Conservation (phyloP, 2,329 filamentous ascomycete genomes). For the Fusarium succisae region DNA sequence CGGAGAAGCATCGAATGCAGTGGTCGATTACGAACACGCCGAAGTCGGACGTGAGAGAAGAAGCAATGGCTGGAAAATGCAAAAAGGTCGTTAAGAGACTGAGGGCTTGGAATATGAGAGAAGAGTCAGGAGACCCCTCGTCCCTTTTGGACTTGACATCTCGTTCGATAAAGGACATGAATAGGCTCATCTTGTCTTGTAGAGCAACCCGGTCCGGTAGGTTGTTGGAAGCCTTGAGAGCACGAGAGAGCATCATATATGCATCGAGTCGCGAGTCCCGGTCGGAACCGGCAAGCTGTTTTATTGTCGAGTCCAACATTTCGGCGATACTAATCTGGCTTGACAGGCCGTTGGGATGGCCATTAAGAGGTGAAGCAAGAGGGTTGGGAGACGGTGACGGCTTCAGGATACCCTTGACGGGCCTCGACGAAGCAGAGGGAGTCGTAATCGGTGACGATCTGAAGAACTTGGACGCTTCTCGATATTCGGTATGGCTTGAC, state of each 20-base stretch:
- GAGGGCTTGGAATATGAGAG: constrained; percentile 79
- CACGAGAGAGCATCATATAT: constrained; percentile 80
- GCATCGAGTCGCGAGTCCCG: constrained; percentile 81
- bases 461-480: constrained; percentile 49
- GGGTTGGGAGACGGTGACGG: constrained; percentile 62
- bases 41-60: constrained; percentile 80
- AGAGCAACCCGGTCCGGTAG: constrained; percentile 79
- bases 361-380: constrained; percentile 52
- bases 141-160: constrained; percentile 74
- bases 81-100: constrained; percentile 81
- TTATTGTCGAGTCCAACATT: constrained; percentile 86
- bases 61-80: constrained; percentile 75
- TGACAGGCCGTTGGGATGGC: constrained; percentile 53
- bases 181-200: constrained; percentile 76
- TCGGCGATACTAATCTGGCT: constrained; percentile 69
- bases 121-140: constrained; percentile 68
- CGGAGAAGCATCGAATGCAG: constrained; percentile 77
- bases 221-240: constrained; percentile 83
- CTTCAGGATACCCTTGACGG: constrained; percentile 81
- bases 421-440: constrained; percentile 55
- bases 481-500: constrained; percentile 62
- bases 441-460: constrained; percentile 54
- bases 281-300: constrained; percentile 80
- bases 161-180: constrained; percentile 84
- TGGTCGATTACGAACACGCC: constrained; percentile 83